Conservation (phyloP, 163 green algal genomes). For the Scenedesmus sp. region DNA sequence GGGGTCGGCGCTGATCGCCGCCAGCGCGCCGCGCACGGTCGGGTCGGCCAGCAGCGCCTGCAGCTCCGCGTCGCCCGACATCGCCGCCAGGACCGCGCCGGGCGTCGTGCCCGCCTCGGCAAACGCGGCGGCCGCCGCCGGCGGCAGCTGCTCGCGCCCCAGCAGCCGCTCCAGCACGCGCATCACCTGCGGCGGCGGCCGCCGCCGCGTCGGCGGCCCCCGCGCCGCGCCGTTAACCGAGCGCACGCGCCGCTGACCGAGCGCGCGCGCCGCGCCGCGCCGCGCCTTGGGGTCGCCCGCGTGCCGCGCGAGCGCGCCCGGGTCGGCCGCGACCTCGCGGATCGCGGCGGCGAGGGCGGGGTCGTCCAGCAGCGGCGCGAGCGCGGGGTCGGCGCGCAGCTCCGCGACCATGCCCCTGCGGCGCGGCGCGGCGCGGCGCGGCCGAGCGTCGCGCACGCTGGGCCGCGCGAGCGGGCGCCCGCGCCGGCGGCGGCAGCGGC, state of each 20-base stretch:
- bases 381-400: slow-evolving; percentile 13
- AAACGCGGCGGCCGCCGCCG: slow-evolving; percentile 3
- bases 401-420: slow-evolving; percentile 18
- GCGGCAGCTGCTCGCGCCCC: not conserved
- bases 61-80: slow-evolving; percentile 26
- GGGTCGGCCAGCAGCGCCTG: not conserved
- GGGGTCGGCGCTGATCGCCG: slow-evolving; percentile 17
- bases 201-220: too few relatives aligned
- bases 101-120: slow-evolving; percentile 17
- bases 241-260: too few relatives aligned
- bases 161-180: slow-evolving; percentile 23
- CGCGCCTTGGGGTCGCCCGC: slow-evolving; percentile 21
- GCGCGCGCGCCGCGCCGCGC: too few relatives aligned
- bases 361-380: slow-evolving; percentile 36
- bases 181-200: slow-evolving; percentile 20
- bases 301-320: slow-evolving; percentile 6
- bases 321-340: slow-evolving; percentile 28
- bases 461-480: too few relatives aligned
- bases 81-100: not conserved
- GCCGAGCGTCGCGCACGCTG: too few relatives aligned
- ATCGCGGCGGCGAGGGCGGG: slow-evolving; percentile 26
- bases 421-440: too few relatives aligned
- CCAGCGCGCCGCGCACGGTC: slow-evolving; percentile 13
- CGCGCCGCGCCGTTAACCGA: too few relatives aligned
- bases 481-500: too few relatives aligned